Evolutionary conservation across 805 yeast genomes (phyloP).

Genomic region (Ascoidea rubescens): DNA sequence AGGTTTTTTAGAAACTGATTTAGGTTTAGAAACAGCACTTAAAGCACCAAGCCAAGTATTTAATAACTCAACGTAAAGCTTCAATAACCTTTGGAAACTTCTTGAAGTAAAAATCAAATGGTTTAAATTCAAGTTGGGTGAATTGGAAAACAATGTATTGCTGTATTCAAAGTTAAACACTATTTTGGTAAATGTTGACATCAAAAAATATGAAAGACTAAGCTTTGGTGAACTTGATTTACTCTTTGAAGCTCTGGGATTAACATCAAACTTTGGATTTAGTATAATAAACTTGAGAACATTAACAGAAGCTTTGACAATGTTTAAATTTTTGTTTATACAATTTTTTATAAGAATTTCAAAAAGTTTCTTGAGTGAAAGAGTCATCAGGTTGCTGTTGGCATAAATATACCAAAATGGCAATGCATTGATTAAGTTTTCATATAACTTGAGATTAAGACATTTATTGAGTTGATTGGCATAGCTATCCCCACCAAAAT

Average conservation of each 20-base stretch:
- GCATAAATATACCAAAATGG: slow-evolving; percentile 42
- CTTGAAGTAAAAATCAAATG: slow-evolving; percentile 37
- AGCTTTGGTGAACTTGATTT: slow-evolving; percentile 52
- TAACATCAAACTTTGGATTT: neutral
- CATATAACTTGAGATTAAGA: slow-evolving; percentile 45
- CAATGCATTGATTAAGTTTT: slow-evolving; percentile 52
- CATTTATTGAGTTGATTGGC: slow-evolving; percentile 13
- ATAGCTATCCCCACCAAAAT: slow-evolving; percentile 6
- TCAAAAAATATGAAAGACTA: slow-evolving; percentile 35
- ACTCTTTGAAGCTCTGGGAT: neutral
- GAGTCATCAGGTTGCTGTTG: slow-evolving; percentile 21
- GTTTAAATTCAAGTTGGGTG: slow-evolving; percentile 35
- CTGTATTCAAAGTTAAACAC: slow-evolving; percentile 50
- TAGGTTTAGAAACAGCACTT: slow-evolving; percentile 17
- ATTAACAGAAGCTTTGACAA: slow-evolving; percentile 47
- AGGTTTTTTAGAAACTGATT: slow-evolving; percentile 14
- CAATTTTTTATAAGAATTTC: slow-evolving; percentile 71
- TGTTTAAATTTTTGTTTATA: slow-evolving; percentile 47
- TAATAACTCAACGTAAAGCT: slow-evolving; percentile 64
- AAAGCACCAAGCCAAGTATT: slow-evolving; percentile 72
- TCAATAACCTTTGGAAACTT: slow-evolving; percentile 45
- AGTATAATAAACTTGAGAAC: slow-evolving; percentile 30
- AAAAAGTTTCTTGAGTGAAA: slow-evolving; percentile 48
- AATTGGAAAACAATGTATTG: slow-evolving; percentile 8
- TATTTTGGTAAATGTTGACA: slow-evolving; percentile 63